Conservation (phyloP, 2,329 filamentous ascomycete genomes). For the Phialophora expanda region DNA sequence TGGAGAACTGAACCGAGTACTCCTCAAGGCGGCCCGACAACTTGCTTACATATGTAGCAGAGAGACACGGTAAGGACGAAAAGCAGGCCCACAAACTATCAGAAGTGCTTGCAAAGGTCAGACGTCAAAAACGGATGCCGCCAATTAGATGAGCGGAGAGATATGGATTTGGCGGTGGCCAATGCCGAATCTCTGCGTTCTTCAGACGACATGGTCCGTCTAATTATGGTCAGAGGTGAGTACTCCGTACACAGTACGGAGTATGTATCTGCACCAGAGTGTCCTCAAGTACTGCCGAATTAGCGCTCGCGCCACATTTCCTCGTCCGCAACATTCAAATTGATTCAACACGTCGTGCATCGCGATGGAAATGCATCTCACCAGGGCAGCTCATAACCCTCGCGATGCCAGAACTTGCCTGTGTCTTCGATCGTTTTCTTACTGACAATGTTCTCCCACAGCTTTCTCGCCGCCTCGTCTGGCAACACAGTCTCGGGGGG, state of each 20-base stretch:
- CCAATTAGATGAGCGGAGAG: neutral
- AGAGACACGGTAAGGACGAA: neutral
- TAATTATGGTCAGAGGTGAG: too few species aligned
- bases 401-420: conserved; percentile 54
- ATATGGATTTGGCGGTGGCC: neutral
- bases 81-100: neutral
- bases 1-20: neutral
- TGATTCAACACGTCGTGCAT: too few species aligned
- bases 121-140: neutral
- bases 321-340: too few species aligned
- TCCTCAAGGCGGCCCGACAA: neutral
- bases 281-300: too few species aligned
- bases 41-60: neutral
- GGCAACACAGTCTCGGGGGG: conserved; percentile 50
- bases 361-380: conserved; percentile 32
- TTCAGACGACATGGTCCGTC: too few species aligned
- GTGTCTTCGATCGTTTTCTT: conserved; percentile 49
- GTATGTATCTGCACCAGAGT: too few species aligned
- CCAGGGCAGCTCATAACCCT: conserved; percentile 53
- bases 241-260: too few species aligned
- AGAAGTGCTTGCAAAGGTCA: neutral
- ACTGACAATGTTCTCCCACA: conserved; percentile 49
- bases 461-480: conserved; percentile 52
- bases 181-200: neutral
- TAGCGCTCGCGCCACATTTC: too few species aligned